Evolutionary conservation across 2,329 filamentous ascomycete species (phyloP).

Genomic region (Cylindrodendrum hubeiense): DNA sequence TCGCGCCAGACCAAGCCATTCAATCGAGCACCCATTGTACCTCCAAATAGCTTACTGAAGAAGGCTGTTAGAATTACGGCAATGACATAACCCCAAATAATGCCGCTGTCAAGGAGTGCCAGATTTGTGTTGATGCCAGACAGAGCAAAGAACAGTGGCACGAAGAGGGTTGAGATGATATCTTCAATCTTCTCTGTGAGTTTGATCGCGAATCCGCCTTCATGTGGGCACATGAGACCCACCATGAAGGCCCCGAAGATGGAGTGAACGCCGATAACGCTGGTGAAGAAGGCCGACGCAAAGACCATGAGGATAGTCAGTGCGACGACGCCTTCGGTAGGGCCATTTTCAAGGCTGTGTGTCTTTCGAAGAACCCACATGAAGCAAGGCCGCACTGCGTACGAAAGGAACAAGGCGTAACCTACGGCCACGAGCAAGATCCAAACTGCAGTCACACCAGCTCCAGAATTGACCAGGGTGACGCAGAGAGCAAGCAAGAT

Average conservation of each 20-base stretch:
- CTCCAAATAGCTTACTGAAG: constrained; percentile 84
- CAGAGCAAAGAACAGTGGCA: constrained; percentile 92
- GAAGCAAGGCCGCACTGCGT: constrained; percentile 80
- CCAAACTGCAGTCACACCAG: constrained; percentile 84
- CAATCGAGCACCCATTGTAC: constrained; percentile 79
- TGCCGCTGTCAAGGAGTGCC: constrained; percentile 82
- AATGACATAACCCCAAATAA: constrained; percentile 90
- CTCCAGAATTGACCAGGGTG: constrained; percentile 87
- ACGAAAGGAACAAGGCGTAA: constrained; percentile 81
- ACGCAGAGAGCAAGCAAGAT: constrained; percentile 94
- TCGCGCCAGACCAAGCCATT: constrained; percentile 84
- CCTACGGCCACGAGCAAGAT: constrained; percentile 82
- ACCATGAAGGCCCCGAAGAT: constrained; percentile 94
- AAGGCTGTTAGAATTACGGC: constrained; percentile 86
- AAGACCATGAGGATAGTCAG: constrained; percentile 84
- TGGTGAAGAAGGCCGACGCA: constrained; percentile 85
- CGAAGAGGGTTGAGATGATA: constrained; percentile 82
- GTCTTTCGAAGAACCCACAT: constrained; percentile 78
- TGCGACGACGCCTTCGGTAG: constrained; percentile 84
- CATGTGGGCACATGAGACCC: constrained; percentile 88
- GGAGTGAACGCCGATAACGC: constrained; percentile 87
- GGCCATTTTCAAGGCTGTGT: constrained; percentile 85
- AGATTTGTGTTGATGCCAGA: constrained; percentile 90
- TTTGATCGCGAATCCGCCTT: constrained; percentile 89
- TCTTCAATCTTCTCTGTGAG: constrained; percentile 95